Conservation (phyloP, 371 early-diverging fungal species). For the Mucor plumbeus region DNA sequence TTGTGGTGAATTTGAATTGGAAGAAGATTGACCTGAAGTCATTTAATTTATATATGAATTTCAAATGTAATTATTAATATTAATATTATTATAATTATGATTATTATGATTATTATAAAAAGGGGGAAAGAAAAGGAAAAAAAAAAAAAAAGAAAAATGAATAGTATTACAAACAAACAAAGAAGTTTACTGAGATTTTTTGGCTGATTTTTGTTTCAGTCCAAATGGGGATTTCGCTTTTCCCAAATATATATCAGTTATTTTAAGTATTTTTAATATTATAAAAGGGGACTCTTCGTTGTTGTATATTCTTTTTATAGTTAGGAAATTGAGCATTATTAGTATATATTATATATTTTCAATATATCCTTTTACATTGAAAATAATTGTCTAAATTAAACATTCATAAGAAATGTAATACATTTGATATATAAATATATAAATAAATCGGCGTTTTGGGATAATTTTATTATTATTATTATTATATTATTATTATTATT, state of each 20-base stretch:
- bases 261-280: background rate
- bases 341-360: background rate
- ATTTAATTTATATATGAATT: background rate
- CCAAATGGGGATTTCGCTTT: background rate
- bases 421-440: background rate
- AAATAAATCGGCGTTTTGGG: background rate
- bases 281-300: background rate
- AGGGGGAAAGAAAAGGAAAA: slow-evolving; percentile 3
- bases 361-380: background rate
- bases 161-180: background rate
- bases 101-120: background rate
- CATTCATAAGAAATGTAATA: background rate
- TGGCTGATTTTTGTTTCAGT: slow-evolving; percentile 6
- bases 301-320: too few species aligned
- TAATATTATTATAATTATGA: too few species aligned
- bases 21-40: slow-evolving; percentile 17
- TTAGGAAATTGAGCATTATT: too few species aligned
- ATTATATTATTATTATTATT: background rate
- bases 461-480: background rate
- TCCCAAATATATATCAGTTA: background rate
- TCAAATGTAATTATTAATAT: background rate
- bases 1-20: slow-evolving; percentile 13
- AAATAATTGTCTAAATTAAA: background rate
- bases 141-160: background rate
- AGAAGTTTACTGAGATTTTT: background rate